Percentiles rank a stretch among this genome's conserved stretches.
phyloP scores from a whole-genome alignment of 441 rosid genomes.

The Capsella rubella region DNA sequence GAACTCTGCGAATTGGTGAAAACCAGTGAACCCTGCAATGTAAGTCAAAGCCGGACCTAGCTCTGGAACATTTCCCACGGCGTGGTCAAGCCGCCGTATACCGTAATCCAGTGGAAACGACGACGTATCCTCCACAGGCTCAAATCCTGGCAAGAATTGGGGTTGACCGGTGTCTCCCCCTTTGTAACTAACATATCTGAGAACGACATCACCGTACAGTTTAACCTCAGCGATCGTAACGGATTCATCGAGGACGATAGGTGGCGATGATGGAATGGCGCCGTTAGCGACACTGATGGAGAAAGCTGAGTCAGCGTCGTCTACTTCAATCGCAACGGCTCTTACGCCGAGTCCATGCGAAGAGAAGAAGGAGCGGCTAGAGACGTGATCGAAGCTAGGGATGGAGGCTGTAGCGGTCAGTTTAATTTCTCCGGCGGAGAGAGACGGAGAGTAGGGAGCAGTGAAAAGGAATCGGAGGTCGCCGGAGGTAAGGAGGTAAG shows the following conservation, averaged over 20 bases:
- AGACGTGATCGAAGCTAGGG: slow-evolving; percentile 61
- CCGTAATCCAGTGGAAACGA: slow-evolving; percentile 82
- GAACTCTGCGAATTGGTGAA: slow-evolving; percentile 92
- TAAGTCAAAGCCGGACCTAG: slow-evolving; percentile 68
- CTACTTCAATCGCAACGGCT: slow-evolving; percentile 75
- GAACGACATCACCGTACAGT: slow-evolving; percentile 84
- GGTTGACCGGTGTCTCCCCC: background rate
- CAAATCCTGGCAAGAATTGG: slow-evolving; percentile 75
- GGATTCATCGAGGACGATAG: slow-evolving; percentile 49
- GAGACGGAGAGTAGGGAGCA: slow-evolving; percentile 79
- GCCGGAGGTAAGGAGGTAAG: slow-evolving; percentile 81
- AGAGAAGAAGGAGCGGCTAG: slow-evolving; percentile 58
- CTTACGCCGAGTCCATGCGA: slow-evolving; percentile 81
- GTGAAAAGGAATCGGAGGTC: slow-evolving; percentile 82
- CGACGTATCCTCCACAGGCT: slow-evolving; percentile 52
- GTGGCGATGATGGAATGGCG: slow-evolving; percentile 60
- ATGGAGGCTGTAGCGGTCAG: slow-evolving; percentile 56
- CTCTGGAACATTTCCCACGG: slow-evolving; percentile 90
- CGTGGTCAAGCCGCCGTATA: slow-evolving; percentile 78
- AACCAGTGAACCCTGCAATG: slow-evolving; percentile 75
- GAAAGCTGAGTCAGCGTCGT: slow-evolving; percentile 72
- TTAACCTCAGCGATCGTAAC: slow-evolving; percentile 72
- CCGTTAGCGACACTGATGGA: slow-evolving; percentile 65
- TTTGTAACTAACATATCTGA: slow-evolving; percentile 70
- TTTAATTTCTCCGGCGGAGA: slow-evolving; percentile 49